These are phyloP conservation scores for Verticillium nubilum DNA, from an alignment of 2,329 filamentous ascomycete species.

Conservation along the genomic window DNA sequence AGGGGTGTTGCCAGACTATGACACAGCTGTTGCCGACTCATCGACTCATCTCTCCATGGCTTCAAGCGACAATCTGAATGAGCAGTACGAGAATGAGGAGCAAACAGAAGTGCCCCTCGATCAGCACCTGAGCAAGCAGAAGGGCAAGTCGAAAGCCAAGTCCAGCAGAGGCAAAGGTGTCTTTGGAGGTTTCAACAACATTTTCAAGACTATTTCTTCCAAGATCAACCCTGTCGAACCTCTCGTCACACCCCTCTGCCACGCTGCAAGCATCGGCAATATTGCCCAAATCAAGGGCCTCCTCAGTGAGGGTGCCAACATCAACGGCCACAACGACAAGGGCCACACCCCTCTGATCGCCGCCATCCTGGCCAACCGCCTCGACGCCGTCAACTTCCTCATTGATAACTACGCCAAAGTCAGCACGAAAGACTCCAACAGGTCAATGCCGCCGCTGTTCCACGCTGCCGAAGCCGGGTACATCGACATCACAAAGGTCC, in stretches of 20 bases:
- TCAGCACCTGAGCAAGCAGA: background rate
- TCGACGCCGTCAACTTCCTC: conserved; percentile 23
- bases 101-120: background rate
- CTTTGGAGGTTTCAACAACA: background rate
- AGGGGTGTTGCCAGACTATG: background rate
- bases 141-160: background rate
- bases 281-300: conserved; percentile 22
- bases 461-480: conserved; percentile 24
- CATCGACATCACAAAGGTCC: conserved; percentile 18
- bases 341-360: conserved; percentile 24
- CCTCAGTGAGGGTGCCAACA: conserved; percentile 23
- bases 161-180: background rate
- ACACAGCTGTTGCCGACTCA: background rate
- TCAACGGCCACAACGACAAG: conserved; percentile 25
- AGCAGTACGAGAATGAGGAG: background rate
- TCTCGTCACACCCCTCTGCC: conserved; percentile 27
- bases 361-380: conserved; percentile 20
- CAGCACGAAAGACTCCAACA: conserved; percentile 13
- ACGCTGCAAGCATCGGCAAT: conserved; percentile 23
- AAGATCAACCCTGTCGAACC: conserved; percentile 16
- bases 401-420: conserved; percentile 22
- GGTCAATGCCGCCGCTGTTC: conserved; percentile 23
- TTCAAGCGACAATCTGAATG: background rate
- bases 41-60: background rate
- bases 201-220: background rate